Evolutionary conservation across 208 protist species (phyloP).

Genomic region (Tritrichomonas foetus): DNA sequence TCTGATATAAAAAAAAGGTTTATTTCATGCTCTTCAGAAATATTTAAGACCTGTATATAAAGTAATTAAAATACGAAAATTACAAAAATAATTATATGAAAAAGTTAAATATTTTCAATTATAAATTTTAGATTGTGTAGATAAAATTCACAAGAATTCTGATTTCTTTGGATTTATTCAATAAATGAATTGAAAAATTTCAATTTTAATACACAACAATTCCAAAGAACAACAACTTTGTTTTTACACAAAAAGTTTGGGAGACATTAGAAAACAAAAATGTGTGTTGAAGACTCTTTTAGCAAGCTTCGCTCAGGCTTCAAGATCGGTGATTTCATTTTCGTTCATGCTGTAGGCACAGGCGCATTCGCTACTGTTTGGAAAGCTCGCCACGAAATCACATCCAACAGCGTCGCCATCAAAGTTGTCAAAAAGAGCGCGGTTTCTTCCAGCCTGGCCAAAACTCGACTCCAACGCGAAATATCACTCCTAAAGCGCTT

Average conservation of each 20-base stretch:
- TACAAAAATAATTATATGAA: neutral
- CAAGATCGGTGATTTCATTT: neutral
- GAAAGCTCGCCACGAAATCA: neutral
- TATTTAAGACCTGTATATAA: neutral
- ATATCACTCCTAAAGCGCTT: neutral
- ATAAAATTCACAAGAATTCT: neutral
- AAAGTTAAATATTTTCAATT: neutral
- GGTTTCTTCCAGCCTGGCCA: too few species aligned
- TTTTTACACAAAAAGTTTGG: too few species aligned
- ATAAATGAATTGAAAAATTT: neutral
- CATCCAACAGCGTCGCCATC: neutral
- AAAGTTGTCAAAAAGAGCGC: neutral
- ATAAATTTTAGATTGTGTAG: neutral
- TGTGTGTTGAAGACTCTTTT: neutral
- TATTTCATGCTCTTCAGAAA: neutral
- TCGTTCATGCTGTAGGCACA: neutral
- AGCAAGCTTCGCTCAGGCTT: neutral
- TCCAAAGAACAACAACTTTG: too few species aligned
- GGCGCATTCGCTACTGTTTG: neutral
- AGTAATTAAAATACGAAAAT: neutral
- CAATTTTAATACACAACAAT: neutral
- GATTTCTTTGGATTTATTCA: neutral
- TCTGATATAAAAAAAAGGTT: too few species aligned
- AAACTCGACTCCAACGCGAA: neutral
- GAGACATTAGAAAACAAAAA: too few species aligned